phyloP scores from a whole-genome alignment of 139 green algal species.

The Dunaliella primolecta region DNA sequence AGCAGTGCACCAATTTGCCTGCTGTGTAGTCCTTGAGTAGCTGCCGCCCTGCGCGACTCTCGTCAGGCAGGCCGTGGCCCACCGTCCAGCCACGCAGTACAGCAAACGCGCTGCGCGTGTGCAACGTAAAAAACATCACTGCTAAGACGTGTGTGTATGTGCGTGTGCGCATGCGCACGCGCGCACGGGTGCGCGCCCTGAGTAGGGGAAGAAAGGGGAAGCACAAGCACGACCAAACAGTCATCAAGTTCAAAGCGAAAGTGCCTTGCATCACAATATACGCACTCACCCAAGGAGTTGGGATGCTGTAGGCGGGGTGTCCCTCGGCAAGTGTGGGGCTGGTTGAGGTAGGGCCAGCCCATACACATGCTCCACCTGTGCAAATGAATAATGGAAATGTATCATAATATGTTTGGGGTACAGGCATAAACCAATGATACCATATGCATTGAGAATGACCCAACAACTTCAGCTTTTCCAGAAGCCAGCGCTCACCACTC shows the following conservation, averaged over 20 bases:
- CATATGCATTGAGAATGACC: too few relatives aligned
- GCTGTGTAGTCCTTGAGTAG: conserved; percentile 85
- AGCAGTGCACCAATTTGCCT: conserved; percentile 86
- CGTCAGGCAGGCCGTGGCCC: conserved; percentile 81
- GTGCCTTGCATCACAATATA: too few relatives aligned
- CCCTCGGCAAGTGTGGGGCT: conserved; percentile 7
- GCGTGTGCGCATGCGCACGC: not conserved
- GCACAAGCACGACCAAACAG: too few relatives aligned
- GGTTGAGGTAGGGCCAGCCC: conserved; percentile 60
- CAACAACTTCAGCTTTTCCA: too few relatives aligned
- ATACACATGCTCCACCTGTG: conserved; percentile 74
- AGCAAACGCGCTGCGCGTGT: conserved; percentile 35
- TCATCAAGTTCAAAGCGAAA: too few relatives aligned
- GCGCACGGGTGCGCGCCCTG: not conserved
- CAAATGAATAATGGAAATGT: too few relatives aligned
- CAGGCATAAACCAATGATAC: too few relatives aligned
- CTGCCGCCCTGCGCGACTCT: conserved; percentile 64
- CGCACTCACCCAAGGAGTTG: conserved; percentile 39
- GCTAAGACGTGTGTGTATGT: conserved; percentile 1
- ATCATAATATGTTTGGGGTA: too few relatives aligned
- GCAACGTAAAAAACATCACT: too few relatives aligned
- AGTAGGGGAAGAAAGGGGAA: too few relatives aligned
- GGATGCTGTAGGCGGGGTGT: conserved; percentile 27
- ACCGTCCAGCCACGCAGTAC: conserved; percentile 65
- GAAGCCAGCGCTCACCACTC: too few relatives aligned